A percentile compares a stretch with the other conserved stretches of the same genome.
These are phyloP conservation scores for Leptodontidium sp. DNA, from an alignment of 2,329 filamentous ascomycete species.

Conservation along the genomic window DNA sequence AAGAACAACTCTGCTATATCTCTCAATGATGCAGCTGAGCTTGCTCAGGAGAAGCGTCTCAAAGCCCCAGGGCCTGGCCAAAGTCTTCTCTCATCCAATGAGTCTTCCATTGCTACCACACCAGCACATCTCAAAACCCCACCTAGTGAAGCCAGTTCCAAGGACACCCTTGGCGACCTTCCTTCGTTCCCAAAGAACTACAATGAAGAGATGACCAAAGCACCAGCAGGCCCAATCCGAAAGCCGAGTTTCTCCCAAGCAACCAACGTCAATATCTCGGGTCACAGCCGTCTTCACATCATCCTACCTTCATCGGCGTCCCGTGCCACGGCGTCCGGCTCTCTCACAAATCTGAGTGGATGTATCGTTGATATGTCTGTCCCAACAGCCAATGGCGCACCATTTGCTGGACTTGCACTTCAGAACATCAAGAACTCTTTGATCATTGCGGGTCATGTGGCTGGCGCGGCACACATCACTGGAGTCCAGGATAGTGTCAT, in stretches of 20 bases:
- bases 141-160: conserved; percentile 41
- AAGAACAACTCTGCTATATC: conserved; percentile 64
- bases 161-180: conserved; percentile 51
- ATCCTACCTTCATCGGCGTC: conserved; percentile 77
- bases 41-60: conserved; percentile 57
- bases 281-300: conserved; percentile 76
- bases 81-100: conserved; percentile 47
- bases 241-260: conserved; percentile 71
- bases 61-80: conserved; percentile 47
- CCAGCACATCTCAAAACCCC: conserved; percentile 40
- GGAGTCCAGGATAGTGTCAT: conserved; percentile 75
- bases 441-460: conserved; percentile 79
- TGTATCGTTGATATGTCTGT: conserved; percentile 85
- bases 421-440: conserved; percentile 75
- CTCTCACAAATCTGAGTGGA: conserved; percentile 70
- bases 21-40: conserved; percentile 61
- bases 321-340: conserved; percentile 76
- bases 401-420: conserved; percentile 76
- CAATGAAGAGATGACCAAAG: conserved; percentile 61
- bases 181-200: conserved; percentile 58
- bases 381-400: conserved; percentile 64
- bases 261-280: conserved; percentile 68
- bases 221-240: conserved; percentile 52
- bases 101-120: conserved; percentile 53
- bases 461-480: conserved; percentile 86